Evolutionary conservation across 1,284 basidiomycete genomes (phyloP), one percentile per base, ranked within the genome.

Genomic region (Lentinula novae-zelandiae): DNA sequence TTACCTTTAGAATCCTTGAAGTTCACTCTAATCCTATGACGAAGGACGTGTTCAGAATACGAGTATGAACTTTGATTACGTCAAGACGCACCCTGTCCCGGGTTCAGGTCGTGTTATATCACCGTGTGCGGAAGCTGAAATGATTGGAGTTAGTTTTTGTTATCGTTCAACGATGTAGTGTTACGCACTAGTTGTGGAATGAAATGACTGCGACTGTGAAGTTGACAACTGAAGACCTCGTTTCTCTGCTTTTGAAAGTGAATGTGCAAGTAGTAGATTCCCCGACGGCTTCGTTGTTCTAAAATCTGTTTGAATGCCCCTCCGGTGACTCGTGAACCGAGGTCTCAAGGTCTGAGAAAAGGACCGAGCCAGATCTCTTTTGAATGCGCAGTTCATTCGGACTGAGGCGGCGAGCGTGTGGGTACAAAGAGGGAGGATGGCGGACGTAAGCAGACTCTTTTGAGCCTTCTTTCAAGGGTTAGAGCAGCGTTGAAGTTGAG

Each of bases 1-100:
- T 81, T 81, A 5, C 95, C 96, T 69, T 94, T 95, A 2, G 93
- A 81, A 73, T 97, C 95, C 67, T 90, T 86, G 78, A 96, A 98
- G 67, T 90, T 86, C 8, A 98, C 77, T 69, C 89, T 96, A 68
- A 98, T 89, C 7, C 95, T 96, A 66, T 15, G 31, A 51, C 33
- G 27, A 34, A 33, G 34, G 12, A 34, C 20, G 20, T n/a, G 9
- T 46, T 44, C 52, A 59, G 55, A 57, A 51, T 27, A 17, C 49
- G 49, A 38, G 49, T 51, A 55, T 42, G 33, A 49, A 40, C 20
- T 46, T 57, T n/a, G 2, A 57, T 64, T 62, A 22, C 15, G 17
- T 40, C 33, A 54, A 31, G 27, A 78, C 86, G 62, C 69, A 92
- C 91, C 91, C 93, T 62, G 82, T 82, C 60, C 83, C 84, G 27